These are phyloP conservation scores for Apiotrichum sp. DNA, from an alignment of 1,284 basidiomycete genomes.

Conservation along the genomic window DNA sequence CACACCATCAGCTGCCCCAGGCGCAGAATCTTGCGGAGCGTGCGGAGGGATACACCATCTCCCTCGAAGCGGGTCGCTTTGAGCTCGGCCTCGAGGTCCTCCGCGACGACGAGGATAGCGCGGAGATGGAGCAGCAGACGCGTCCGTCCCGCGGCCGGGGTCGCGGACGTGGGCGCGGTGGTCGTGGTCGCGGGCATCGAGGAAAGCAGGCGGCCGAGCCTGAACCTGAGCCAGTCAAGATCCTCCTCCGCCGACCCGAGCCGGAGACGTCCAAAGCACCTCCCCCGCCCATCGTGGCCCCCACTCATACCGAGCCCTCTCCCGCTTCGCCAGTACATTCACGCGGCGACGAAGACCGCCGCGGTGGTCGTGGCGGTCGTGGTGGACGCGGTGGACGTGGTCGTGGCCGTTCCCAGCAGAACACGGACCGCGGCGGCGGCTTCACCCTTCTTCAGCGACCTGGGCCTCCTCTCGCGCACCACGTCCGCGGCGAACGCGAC, in stretches of 20 bases:
- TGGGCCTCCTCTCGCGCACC: conserved; percentile 21
- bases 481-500: not conserved
- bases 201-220: conserved; percentile 4
- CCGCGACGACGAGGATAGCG: conserved; percentile 37
- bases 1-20: not conserved
- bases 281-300: not conserved
- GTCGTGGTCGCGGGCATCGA: conserved; percentile 9
- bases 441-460: conserved; percentile 40
- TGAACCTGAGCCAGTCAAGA: conserved; percentile 32
- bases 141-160: conserved; percentile 9
- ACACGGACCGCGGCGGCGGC: conserved; percentile 16
- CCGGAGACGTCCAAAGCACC: not conserved
- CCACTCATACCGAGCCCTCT: not conserved
- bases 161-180: conserved; percentile 10
- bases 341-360: not conserved
- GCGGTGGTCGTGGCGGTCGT: not conserved
- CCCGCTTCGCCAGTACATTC: not conserved
- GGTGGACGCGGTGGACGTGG: not conserved
- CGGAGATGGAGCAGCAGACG: conserved; percentile 7
- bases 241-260: conserved; percentile 35
- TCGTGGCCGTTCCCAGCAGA: not conserved
- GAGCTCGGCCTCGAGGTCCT: conserved; percentile 38
- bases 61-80: conserved; percentile 39
- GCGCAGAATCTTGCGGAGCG: conserved; percentile 23
- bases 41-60: conserved; percentile 37